Percentiles rank a stretch among this genome's conserved stretches.
Conservation (phyloP, 129 eudicot genomes). For the Chrysanthemum seticuspe region DNA sequence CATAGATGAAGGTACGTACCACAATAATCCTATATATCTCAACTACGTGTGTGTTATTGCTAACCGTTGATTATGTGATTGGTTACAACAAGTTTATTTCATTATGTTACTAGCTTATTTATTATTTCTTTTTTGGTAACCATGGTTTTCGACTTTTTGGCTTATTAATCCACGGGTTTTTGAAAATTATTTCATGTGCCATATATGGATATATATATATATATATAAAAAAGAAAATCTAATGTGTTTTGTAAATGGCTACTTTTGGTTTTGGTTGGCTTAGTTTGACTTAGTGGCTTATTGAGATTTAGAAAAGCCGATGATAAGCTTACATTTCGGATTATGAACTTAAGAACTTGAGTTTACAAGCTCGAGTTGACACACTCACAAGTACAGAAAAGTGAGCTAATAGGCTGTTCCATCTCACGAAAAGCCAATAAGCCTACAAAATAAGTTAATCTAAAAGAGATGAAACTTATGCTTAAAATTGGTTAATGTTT, state of each 20-base stretch:
- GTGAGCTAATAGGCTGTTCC: no score
- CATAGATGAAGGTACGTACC: slow-evolving; percentile 26
- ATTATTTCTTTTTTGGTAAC: no score
- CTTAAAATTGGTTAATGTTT: not conserved
- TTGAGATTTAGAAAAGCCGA: no score
- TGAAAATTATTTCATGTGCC: no score
- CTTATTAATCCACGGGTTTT: no score
- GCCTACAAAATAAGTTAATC: not conserved
- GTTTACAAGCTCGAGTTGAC: no score
- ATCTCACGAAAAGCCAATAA: not conserved
- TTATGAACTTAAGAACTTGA: not conserved
- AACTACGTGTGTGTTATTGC: slow-evolving; percentile 3
- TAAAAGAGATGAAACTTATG: not conserved
- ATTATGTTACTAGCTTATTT: not conserved
- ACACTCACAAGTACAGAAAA: no score
- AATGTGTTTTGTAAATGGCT: not conserved
- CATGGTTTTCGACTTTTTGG: no score
- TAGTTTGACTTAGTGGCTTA: not conserved
- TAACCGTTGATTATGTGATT: slow-evolving; percentile 4
- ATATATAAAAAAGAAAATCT: not conserved
- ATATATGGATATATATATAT: no score
- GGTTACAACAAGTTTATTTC: slow-evolving; percentile 5
- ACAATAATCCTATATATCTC: slow-evolving; percentile 11
- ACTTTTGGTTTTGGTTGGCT: not conserved
- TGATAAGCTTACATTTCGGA: not conserved